A percentile compares a stretch with the other conserved stretches of the same genome.
These are phyloP conservation scores for Aethionema arabicum DNA, from an alignment of 345 rosid species.

Conservation along the genomic window DNA sequence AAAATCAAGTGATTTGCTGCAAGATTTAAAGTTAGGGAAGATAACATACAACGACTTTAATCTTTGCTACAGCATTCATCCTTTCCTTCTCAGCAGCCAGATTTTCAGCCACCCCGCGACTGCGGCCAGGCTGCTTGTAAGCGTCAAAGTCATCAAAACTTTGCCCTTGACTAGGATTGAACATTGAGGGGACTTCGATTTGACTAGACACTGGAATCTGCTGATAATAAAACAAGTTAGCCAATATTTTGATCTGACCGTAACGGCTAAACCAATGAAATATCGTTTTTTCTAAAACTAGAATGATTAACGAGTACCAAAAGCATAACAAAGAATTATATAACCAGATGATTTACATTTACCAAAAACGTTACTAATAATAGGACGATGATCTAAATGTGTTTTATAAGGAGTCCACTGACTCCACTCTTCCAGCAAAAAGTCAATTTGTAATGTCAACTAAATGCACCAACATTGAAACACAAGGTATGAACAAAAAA, in stretches of 20 bases:
- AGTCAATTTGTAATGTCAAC: slow-evolving; percentile 8
- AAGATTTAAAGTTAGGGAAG: not conserved
- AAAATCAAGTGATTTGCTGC: not conserved
- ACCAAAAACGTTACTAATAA: slow-evolving; percentile 22
- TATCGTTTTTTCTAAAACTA: not conserved
- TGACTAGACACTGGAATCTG: slow-evolving; percentile 67
- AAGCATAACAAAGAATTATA: slow-evolving; percentile 8
- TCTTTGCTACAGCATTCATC: slow-evolving; percentile 88
- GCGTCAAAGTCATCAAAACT: slow-evolving; percentile 85
- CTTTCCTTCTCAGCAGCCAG: slow-evolving; percentile 84
- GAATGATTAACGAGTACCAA: not conserved
- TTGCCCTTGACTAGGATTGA: slow-evolving; percentile 66
- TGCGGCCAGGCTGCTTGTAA: slow-evolving; percentile 67
- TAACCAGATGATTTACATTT: not conserved
- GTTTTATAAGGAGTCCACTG: slow-evolving; percentile 26
- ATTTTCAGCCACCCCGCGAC: slow-evolving; percentile 64
- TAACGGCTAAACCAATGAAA: slow-evolving; percentile 2
- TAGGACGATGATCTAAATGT: slow-evolving; percentile 20
- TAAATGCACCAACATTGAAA: slow-evolving; percentile 19
- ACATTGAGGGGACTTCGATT: slow-evolving; percentile 59
- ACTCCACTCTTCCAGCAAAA: slow-evolving; percentile 27
- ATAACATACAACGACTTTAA: slow-evolving; percentile 93
- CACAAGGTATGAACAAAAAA: slow-evolving; percentile 12
- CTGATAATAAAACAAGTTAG: slow-evolving; percentile 26
- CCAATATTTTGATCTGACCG: not conserved